phyloP scores from a whole-genome alignment of 73 alveolate genomes.

The Diophrys sp. region DNA sequence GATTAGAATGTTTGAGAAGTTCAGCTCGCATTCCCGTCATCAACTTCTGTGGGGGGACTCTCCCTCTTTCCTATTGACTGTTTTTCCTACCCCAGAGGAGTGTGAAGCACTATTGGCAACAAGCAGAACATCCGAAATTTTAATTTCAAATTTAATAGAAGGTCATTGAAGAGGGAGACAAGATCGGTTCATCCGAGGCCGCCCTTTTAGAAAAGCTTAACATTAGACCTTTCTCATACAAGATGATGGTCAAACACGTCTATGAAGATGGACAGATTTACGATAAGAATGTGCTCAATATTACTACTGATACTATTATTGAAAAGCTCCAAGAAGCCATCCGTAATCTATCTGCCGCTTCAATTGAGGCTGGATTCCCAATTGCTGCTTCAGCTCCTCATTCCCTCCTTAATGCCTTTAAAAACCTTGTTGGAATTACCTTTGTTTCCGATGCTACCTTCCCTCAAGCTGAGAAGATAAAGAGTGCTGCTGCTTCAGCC shows the following conservation, averaged over 20 bases:
- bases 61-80: too few species aligned
- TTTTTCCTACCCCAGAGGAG: too few species aligned
- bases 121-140: too few species aligned
- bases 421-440: constrained; percentile 94
- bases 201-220: constrained; percentile 94
- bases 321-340: constrained; percentile 70
- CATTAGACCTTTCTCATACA: constrained; percentile 96
- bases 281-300: constrained; percentile 92
- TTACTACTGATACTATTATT: constrained; percentile 79
- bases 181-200: constrained; percentile 93
- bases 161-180: constrained; percentile 76
- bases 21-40: too few species aligned
- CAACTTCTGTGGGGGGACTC: too few species aligned
- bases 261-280: constrained; percentile 92
- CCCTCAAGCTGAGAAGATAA: constrained; percentile 57
- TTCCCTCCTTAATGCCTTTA: constrained; percentile 92
- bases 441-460: constrained; percentile 82
- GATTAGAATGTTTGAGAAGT: too few species aligned
- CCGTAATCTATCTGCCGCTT: constrained; percentile 82
- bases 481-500: constrained; percentile 57
- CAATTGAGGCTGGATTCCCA: constrained; percentile 88
- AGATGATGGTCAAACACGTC: constrained; percentile 84
- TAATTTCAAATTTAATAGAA: too few species aligned
- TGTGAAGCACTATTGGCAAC: too few species aligned
- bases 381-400: constrained; percentile 97